Base-by-base conservation (phyloP, 2,329 filamentous ascomycete genomes). In the Davidsoniella virescens region DNA sequence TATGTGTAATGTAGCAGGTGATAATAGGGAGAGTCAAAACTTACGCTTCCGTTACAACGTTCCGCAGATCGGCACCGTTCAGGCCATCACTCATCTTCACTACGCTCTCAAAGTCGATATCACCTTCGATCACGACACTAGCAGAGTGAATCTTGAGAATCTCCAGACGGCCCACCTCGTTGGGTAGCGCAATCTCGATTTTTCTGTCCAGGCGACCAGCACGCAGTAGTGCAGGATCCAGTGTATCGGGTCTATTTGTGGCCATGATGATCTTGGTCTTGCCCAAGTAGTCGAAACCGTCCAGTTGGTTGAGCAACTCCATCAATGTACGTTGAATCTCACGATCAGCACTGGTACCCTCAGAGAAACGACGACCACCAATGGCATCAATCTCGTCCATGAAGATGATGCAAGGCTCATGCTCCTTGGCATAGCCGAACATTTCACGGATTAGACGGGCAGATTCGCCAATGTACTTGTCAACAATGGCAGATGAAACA, bases 191-290 rank as follows among this genome's bases (percentile, higher is more conserved):
- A 60, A 98, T 96, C 67, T 98, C 93, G 59, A 98, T 92, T 76
- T 98, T 98, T 58, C 92, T 78, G 67, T 98, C 93, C 59, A 98
- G 73, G 65, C 92, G 84, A 59, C 90, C 90, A 41, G 90, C 90
- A 69, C 90, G 82, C 51, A 98, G 74, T 59, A 98, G 72, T 1
- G 90, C 90, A 33, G 90, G 90, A 62, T 98, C 90, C 45, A 98
- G 78, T 1, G 90, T 96, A 65, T 96, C 90, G 12, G 90, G 92
- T 68, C 92, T 76, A 73, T 98, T 98, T 53, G 92, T 96, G 37
- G 88, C 92, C 93, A 98, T 98, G 70, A 98, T 98, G 64, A 98
- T 98, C 73, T 98, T 98, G 50, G 92, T 98, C 75, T 98, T 95
- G 59, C 93, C 92, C 37, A 98, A 76, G 69, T 98, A 98, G 69